Percentiles rank a stretch among this genome's conserved stretches.
Evolutionary conservation across 768 basidiomycete genomes (phyloP).

Genomic region (Suillus fuscotomentosus): DNA sequence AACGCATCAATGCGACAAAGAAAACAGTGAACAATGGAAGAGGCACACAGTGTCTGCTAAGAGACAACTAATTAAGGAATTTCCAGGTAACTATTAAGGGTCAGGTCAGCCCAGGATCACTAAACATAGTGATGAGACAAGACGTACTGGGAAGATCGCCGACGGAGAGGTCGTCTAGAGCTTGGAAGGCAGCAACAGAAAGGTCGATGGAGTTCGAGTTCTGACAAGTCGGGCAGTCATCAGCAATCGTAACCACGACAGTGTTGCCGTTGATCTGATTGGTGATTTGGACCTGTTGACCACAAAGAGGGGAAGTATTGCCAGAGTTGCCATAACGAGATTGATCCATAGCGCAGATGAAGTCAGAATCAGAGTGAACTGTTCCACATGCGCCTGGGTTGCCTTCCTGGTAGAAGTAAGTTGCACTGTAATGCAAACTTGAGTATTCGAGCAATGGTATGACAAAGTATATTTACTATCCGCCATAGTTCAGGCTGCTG

Average conservation of each 20-base stretch:
- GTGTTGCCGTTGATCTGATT: conserved; percentile 51
- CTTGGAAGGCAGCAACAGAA: conserved; percentile 64
- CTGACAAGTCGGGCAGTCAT: conserved; percentile 79
- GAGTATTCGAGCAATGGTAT: background rate
- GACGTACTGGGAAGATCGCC: conserved; percentile 62
- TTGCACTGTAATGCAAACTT: conserved; percentile 41
- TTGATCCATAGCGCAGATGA: conserved; percentile 64
- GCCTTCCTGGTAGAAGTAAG: conserved; percentile 70
- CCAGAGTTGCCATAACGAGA: conserved; percentile 49
- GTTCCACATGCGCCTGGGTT: conserved; percentile 79
- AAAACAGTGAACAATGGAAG: conserved; percentile 8
- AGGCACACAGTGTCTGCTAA: conserved; percentile 22
- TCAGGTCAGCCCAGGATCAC: background rate
- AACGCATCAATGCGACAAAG: conserved; percentile 10
- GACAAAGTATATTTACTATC: conserved; percentile 38
- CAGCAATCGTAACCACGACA: conserved; percentile 68
- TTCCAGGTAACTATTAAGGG: background rate
- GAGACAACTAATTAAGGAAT: background rate
- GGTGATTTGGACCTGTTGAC: conserved; percentile 58
- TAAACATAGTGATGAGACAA: background rate
- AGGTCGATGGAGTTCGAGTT: conserved; percentile 71
- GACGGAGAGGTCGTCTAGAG: conserved; percentile 44
- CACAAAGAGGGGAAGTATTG: conserved; percentile 58
- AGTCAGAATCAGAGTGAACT: conserved; percentile 51
- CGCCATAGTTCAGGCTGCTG: conserved; percentile 32